These are phyloP conservation scores for Lactarius indigo DNA, from an alignment of 768 basidiomycete species.

Conservation along the genomic window DNA sequence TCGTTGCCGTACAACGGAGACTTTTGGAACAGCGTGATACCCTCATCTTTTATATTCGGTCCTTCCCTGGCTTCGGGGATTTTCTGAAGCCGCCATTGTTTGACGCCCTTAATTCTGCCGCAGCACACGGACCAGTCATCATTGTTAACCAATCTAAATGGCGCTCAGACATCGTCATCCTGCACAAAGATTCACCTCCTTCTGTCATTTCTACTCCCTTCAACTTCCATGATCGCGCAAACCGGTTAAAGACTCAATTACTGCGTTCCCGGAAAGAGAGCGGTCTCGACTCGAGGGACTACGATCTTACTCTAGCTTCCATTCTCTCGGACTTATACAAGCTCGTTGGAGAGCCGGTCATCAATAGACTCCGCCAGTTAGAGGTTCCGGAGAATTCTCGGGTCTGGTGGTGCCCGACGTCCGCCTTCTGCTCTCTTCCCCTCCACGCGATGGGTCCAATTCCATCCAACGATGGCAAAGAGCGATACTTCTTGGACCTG, in stretches of 20 bases:
- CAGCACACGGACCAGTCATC: not conserved
- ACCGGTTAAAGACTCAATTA: slow-evolving; percentile 34
- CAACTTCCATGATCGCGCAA: slow-evolving; percentile 58
- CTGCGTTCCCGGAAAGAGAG: not conserved
- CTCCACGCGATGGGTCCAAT: slow-evolving; percentile 13
- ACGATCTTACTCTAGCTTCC: not conserved
- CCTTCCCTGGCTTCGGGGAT: no score
- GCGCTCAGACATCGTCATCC: slow-evolving; percentile 20
- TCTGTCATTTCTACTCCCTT: slow-evolving; percentile 53
- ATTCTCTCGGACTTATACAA: slow-evolving; percentile 5
- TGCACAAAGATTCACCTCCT: not conserved
- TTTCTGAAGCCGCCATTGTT: not conserved
- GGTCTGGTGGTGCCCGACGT: not conserved
- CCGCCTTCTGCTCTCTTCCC: slow-evolving; percentile 1
- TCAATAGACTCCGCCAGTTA: no score
- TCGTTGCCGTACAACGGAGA: not conserved
- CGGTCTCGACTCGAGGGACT: not conserved
- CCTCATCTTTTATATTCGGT: not conserved
- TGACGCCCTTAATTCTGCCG: not conserved
- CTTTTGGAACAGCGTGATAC: not conserved
- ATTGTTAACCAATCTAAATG: not conserved
- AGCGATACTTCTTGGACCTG: not conserved
- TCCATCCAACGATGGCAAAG: not conserved
- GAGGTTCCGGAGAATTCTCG: not conserved
- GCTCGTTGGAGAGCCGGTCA: no score